phyloP scores from a whole-genome alignment of 2,329 filamentous ascomycete species.

The Sphaerulina musiva region DNA sequence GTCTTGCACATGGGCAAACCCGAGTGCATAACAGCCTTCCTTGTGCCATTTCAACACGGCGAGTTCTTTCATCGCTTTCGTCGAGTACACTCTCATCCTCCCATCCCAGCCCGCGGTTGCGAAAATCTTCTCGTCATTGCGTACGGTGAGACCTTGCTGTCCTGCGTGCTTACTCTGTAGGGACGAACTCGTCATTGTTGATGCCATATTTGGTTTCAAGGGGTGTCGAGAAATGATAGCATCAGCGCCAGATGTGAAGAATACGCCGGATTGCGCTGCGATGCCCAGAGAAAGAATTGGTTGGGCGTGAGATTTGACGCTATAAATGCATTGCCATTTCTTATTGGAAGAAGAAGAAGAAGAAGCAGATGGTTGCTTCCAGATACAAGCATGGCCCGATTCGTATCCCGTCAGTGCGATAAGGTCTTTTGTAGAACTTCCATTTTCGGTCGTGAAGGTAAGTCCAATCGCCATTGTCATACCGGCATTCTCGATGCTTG shows the following conservation, averaged over 20 bases:
- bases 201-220: conserved; percentile 34
- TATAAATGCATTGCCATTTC: conserved; percentile 56
- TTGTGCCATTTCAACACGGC: conserved; percentile 94
- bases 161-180: conserved; percentile 81
- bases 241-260: conserved; percentile 78
- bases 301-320: conserved; percentile 63
- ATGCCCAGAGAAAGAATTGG: conserved; percentile 63
- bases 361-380: conserved; percentile 34
- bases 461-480: conserved; percentile 78
- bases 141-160: conserved; percentile 71
- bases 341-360: conserved; percentile 34
- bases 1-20: conserved; percentile 52
- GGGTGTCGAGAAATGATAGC: conserved; percentile 70
- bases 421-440: conserved; percentile 40
- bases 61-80: conserved; percentile 63
- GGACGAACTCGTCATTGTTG: conserved; percentile 29
- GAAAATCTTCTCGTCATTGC: conserved; percentile 75
- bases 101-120: conserved; percentile 92
- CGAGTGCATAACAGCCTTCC: conserved; percentile 74
- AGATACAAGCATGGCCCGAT: conserved; percentile 64
- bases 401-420: conserved; percentile 75
- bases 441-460: conserved; percentile 40
- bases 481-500: conserved; percentile 47
- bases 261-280: conserved; percentile 46
- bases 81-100: conserved; percentile 68